These are phyloP conservation scores for Stemphylium lycopersici DNA, from an alignment of 2,329 filamentous ascomycete genomes.

Conservation along the genomic window DNA sequence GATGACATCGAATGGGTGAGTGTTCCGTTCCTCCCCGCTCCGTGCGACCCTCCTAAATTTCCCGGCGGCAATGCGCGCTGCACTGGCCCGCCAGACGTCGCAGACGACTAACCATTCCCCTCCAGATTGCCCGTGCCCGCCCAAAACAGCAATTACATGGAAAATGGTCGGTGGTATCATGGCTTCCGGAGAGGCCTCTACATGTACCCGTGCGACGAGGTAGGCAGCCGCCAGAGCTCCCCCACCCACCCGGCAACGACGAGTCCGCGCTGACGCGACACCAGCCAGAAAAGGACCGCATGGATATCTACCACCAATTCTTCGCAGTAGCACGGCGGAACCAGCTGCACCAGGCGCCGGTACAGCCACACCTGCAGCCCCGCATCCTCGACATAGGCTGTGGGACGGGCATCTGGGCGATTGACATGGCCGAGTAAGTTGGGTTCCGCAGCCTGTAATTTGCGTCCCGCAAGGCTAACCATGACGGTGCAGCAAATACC, in stretches of 20 bases:
- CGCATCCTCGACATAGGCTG: constrained; percentile 74
- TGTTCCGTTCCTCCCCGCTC: constrained; percentile 38
- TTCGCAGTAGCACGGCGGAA: constrained; percentile 68
- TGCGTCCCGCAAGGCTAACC: constrained; percentile 36
- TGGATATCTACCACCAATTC: constrained; percentile 83
- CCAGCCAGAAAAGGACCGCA: constrained; percentile 74
- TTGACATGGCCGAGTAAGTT: constrained; percentile 79
- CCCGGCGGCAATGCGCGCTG: constrained; percentile 11
- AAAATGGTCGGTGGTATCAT: constrained; percentile 75
- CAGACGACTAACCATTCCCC: constrained; percentile 10
- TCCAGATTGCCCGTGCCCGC: constrained; percentile 47
- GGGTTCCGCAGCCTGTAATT: constrained; percentile 21
- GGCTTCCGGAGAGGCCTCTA: constrained; percentile 72
- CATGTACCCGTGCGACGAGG: constrained; percentile 78
- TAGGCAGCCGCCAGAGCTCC: constrained; percentile 46
- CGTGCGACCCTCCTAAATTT: constrained; percentile 33
- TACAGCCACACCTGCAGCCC: constrained; percentile 41
- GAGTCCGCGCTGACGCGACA: constrained; percentile 19
- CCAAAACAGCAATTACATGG: constrained; percentile 57
- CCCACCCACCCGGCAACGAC: too few relatives aligned
- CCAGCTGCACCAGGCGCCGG: constrained; percentile 53
- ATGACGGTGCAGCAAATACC: constrained; percentile 55
- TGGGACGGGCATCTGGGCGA: constrained; percentile 90
- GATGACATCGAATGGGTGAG: constrained; percentile 54
- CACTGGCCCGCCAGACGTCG: constrained; percentile 3